Base-by-base conservation (phyloP, 371 early-diverging fungal genomes). In the Coelomomyces lativittatus region DNA sequence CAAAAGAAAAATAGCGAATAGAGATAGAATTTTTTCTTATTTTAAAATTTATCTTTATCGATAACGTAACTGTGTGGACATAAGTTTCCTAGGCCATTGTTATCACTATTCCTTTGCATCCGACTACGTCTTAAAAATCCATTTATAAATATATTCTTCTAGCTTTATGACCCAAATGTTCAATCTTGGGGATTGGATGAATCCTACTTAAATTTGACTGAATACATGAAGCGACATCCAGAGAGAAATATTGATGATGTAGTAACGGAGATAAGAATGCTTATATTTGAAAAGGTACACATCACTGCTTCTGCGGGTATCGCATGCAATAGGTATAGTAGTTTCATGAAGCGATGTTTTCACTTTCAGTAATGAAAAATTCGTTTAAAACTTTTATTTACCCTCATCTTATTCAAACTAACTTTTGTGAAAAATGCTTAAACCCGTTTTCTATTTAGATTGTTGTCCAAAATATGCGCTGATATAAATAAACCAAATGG, bases 311-410 rank as follows among this genome's bases (percentile, higher is more conserved):
- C 47, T 2, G 47, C 47, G 6, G 47, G 47, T n/a, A 46, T 46
- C 15, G 45, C 47, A 11, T 14, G n/a, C 21, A 46, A 46, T 26
- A 75, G 73, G 78, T 78, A 59, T 54, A 65, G 50, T 28, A 30
- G 19, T 26, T 33, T 17, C 17, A 15, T 34, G 34, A 19, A 34
- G 15, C 15, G 15, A 19, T 15, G 34, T 34, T 34, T 34, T 15
- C 15, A 34, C 19, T 34, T 15, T 34, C 19, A 34, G 34, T n/a
- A 15, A 34, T 15, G 34, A 19, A 15, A 34, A 34, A 34, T 15
- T 34, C 15, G 15, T n/a, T 34, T 15, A 19, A 34, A 15, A 34
- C 34, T 34, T 34, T 34, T 34, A 19, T 15, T 15, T 34, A 34
- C 15, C 15, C 34, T 34, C 34, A 34, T 34, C 34, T n/a, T 34